phyloP scores from a whole-genome alignment of 768 basidiomycete species.

The Butyriboletus loyo region DNA sequence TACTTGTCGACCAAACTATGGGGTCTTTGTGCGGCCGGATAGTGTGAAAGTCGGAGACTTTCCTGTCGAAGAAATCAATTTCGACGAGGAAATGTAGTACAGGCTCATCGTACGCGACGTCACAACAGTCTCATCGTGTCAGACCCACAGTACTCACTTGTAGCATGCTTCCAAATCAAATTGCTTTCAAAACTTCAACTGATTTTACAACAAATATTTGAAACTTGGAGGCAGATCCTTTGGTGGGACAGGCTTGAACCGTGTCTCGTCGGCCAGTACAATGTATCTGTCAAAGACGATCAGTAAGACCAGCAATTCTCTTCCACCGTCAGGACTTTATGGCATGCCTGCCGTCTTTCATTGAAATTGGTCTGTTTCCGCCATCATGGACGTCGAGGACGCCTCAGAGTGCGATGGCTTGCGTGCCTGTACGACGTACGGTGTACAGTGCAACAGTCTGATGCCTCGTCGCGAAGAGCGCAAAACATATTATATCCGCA shows the following conservation, averaged over 20 bases:
- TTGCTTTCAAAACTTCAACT: background rate
- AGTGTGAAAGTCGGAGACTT: conserved; percentile 82
- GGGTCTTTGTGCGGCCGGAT: conserved; percentile 84
- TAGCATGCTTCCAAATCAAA: background rate
- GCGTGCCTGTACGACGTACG: background rate
- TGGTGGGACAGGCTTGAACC: background rate
- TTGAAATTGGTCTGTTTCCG: background rate
- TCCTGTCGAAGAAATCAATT: conserved; percentile 74
- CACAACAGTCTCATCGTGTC: background rate
- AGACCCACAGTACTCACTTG: background rate
- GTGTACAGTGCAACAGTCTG: background rate
- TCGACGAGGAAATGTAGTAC: conserved; percentile 71
- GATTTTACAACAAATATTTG: background rate
- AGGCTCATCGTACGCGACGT: background rate
- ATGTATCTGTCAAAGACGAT: background rate
- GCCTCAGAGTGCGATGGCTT: background rate
- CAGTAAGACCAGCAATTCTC: background rate
- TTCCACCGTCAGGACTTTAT: background rate
- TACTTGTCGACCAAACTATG: conserved; percentile 69
- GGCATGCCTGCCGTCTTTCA: background rate
- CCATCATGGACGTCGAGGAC: too few species aligned
- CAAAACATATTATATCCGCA: too few species aligned
- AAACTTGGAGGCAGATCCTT: background rate
- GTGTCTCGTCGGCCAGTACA: background rate
- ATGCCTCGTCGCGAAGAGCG: background rate